Evolutionary conservation across 73 alveolate genomes (phyloP), one percentile per base, ranked within the genome.

Genomic region (Uronychia binucleata): DNA sequence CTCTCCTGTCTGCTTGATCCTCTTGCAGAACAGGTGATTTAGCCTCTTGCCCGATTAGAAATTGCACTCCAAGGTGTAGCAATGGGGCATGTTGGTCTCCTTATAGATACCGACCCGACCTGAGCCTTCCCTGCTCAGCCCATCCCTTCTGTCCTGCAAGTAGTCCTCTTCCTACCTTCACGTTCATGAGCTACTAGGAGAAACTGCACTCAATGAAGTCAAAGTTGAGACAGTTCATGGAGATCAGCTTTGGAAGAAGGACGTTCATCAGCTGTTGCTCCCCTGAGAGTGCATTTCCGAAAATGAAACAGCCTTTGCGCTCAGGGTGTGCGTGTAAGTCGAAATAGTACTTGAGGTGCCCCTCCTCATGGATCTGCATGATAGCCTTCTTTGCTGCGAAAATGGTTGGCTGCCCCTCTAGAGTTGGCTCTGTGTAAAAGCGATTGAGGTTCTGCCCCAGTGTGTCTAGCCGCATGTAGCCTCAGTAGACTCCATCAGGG

Each of bases 401-500:
- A 0, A 95, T 91, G 1, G 91, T 85, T 26, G 91, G 86, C 78
- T 85, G 91, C 59, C 28, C 26, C 25, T 57, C 57, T 30, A 33
- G 88, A 28, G 87, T 84, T 29, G 99, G 99, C 27, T 85, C 76
- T 11, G 28, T n/a, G 58, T 85, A 85, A 60, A 30, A 85, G 0
- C 91, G 75, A 60, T 85, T 85, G 28, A 85, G 77, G 57, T 85
- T 85, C 60, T 84, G 74, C 11, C 59, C 59, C 26, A 26, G 30
- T 5, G 91, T 35, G 75, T 84, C 91, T 30, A 35, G 58, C n/a
- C 99, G 82, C 88, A 90, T 95, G 94, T 97, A 96, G 87, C 99
- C 99, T 75, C 97, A 76, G 30, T 96, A 94, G 5, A 97, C 99
- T 1, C 99, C 99, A 88, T 97, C 99, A 8, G 98, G 99, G 80